phyloP scores from a whole-genome alignment of 2,329 filamentous ascomycete genomes.

The Myriangium duriaei region DNA sequence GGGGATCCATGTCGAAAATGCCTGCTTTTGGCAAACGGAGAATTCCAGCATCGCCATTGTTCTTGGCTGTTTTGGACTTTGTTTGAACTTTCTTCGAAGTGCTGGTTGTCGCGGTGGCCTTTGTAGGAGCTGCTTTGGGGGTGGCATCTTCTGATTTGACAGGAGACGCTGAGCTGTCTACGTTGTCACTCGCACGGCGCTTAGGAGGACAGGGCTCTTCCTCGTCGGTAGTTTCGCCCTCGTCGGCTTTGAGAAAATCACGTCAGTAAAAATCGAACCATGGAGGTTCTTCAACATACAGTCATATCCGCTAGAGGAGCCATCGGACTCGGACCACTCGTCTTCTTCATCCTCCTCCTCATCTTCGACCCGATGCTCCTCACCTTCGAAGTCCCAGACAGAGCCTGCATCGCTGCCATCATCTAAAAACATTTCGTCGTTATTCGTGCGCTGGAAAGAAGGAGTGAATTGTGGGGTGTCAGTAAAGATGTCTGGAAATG shows the following conservation, averaged over 20 bases:
- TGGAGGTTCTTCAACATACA: slow-evolving; percentile 17
- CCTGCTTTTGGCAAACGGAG: slow-evolving; percentile 14
- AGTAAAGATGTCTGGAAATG: slow-evolving; percentile 25
- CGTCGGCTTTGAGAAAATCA: slow-evolving; percentile 18
- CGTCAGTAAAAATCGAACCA: slow-evolving; percentile 16
- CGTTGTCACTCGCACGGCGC: slow-evolving; percentile 7
- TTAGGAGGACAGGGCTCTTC: slow-evolving; percentile 13
- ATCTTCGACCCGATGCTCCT: slow-evolving; percentile 21
- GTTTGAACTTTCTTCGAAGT: slow-evolving; percentile 6
- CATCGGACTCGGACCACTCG: slow-evolving; percentile 18
- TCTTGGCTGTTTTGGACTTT: slow-evolving; percentile 10
- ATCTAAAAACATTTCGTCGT: slow-evolving; percentile 16
- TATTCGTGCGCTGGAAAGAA: slow-evolving; percentile 13
- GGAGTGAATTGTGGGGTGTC: slow-evolving; percentile 17
- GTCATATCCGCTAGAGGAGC: slow-evolving; percentile 19
- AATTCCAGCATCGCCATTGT: slow-evolving; percentile 4
- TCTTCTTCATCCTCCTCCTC: slow-evolving; percentile 21
- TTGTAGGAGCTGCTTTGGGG: neutral
- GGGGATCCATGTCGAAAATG: slow-evolving; percentile 18
- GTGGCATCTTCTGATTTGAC: slow-evolving; percentile 2
- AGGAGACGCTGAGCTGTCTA: slow-evolving; percentile 6
- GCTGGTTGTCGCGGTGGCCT: slow-evolving; percentile 5
- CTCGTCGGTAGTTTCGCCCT: slow-evolving; percentile 26
- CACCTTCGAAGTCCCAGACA: slow-evolving; percentile 24
- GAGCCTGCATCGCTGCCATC: slow-evolving; percentile 21